Percentiles rank a stretch among this genome's conserved stretches.
Evolutionary conservation across 2,329 filamentous ascomycete genomes (phyloP).

Genomic region (Penicillium sp.): DNA sequence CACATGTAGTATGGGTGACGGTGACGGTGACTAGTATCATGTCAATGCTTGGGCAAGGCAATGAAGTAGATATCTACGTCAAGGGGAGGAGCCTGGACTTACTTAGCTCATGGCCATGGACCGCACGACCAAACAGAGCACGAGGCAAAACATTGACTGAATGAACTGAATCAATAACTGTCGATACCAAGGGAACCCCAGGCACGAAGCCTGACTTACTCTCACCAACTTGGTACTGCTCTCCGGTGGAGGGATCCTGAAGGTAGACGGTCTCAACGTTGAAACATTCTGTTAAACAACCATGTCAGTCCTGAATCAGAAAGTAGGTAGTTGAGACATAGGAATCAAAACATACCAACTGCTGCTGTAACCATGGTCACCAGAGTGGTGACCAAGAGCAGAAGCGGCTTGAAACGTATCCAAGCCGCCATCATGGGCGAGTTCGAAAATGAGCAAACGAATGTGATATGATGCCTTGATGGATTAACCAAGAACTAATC

Average conservation of each 20-base stretch:
- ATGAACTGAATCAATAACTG: not conserved
- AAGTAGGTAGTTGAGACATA: not conserved
- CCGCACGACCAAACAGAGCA: constrained; percentile 1
- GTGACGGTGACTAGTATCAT: constrained; percentile 17
- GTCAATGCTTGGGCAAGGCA: not conserved
- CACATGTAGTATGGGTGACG: constrained; percentile 25
- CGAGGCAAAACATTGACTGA: not conserved
- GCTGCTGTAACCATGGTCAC: constrained; percentile 12
- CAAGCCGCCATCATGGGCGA: constrained; percentile 5
- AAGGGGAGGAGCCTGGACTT: not conserved
- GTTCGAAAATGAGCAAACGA: not conserved
- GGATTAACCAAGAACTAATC: not conserved
- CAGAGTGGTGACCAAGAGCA: constrained; percentile 25
- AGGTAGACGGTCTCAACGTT: not conserved
- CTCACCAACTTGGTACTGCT: not conserved
- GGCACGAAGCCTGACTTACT: not conserved
- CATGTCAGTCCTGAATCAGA: not conserved
- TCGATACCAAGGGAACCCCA: not conserved
- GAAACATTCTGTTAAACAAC: not conserved
- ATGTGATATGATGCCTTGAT: not conserved
- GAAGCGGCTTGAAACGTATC: constrained; percentile 14
- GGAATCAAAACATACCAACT: constrained; percentile 1
- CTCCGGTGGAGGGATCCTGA: constrained; percentile 2
- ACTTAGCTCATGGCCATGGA: not conserved
- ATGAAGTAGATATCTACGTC: not conserved